Percentiles rank a stretch among this genome's conserved stretches.
Conservation (phyloP, 306 rosid genomes). For the Myrica gale region DNA sequence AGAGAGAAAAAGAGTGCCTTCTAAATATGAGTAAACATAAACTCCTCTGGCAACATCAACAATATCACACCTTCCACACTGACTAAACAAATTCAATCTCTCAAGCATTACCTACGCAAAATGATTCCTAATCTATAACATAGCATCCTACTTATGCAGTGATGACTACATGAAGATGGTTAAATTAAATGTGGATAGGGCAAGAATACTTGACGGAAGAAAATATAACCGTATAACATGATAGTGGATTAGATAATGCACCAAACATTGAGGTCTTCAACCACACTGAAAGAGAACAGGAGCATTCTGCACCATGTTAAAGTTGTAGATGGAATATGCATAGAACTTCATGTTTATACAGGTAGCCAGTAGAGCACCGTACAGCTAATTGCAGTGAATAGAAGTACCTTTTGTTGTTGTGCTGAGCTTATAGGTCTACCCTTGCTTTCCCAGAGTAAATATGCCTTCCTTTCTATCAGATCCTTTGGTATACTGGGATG, state of each 20-base stretch:
- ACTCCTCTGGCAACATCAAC: not conserved
- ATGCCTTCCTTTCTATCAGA: slow-evolving; percentile 20
- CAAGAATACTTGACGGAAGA: not conserved
- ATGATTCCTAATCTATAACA: not conserved
- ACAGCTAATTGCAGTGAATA: not conserved
- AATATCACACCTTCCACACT: not conserved
- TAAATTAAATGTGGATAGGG: not conserved
- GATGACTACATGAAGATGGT: not conserved
- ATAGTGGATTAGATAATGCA: not conserved
- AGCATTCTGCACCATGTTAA: not conserved
- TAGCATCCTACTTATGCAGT: not conserved
- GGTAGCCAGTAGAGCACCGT: not conserved
- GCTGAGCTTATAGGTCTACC: slow-evolving; percentile 32
- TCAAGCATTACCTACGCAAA: not conserved
- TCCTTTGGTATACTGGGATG: slow-evolving; percentile 24
- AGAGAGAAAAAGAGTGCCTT: not conserved
- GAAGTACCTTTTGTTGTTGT: slow-evolving; percentile 31
- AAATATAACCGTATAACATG: not conserved
- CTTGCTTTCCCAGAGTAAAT: slow-evolving; percentile 27
- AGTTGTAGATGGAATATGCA: not conserved
- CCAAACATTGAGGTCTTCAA: not conserved
- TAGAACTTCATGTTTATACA: not conserved
- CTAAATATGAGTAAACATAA: not conserved
- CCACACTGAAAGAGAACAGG: not conserved
- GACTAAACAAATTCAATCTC: not conserved